Conservation (phyloP, 306 rosid genomes). For the Quercus alba region DNA sequence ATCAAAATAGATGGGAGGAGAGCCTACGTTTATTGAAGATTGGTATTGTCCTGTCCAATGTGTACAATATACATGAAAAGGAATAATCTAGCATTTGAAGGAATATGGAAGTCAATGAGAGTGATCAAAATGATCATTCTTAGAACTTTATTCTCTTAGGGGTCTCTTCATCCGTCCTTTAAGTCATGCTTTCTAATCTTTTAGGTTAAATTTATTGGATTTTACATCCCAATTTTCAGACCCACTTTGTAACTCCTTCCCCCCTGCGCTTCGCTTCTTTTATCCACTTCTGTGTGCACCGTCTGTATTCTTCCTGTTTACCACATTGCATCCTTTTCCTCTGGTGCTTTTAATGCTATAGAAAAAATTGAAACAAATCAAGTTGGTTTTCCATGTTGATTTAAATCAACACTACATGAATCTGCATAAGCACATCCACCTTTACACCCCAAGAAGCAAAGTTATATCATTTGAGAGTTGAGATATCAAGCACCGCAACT, state of each 20-base stretch:
- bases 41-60: neutral
- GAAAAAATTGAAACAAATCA: neutral
- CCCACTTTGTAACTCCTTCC: too few species aligned
- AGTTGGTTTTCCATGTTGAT: neutral
- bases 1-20: neutral
- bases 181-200: neutral
- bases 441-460: neutral
- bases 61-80: neutral
- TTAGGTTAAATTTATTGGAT: neutral
- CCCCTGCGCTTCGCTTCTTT: too few species aligned
- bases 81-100: neutral
- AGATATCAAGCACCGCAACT: neutral
- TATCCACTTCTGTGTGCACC: too few species aligned
- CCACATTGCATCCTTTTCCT: neutral
- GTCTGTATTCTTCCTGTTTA: too few species aligned
- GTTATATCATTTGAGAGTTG: neutral
- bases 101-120: neutral
- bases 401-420: neutral
- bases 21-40: neutral
- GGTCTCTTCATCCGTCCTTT: neutral
- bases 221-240: neutral
- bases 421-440: neutral
- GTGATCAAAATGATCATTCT: neutral
- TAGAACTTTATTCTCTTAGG: neutral
- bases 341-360: neutral